Evolutionary conservation across 169 alveolate genomes (phyloP).

Genomic region (Babesia caballi): DNA sequence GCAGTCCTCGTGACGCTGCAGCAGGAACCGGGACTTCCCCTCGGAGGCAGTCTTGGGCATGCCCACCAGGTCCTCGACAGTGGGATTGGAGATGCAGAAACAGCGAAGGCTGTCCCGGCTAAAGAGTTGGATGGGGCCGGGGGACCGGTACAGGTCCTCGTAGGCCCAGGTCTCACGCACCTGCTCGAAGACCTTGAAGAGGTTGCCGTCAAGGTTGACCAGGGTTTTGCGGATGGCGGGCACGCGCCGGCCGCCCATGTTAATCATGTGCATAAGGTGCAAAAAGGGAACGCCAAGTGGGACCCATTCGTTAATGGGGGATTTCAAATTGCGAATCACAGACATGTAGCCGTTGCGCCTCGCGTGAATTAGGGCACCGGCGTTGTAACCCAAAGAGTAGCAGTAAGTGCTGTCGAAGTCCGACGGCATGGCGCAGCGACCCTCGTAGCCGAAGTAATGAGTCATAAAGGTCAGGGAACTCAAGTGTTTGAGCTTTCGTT

Average conservation of each 20-base stretch:
- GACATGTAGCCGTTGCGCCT: slow-evolving; percentile 94
- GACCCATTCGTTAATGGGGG: slow-evolving; percentile 84
- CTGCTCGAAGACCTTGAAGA: slow-evolving; percentile 86
- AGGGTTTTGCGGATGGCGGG: slow-evolving; percentile 91
- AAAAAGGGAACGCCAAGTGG: slow-evolving; percentile 87
- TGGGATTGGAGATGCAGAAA: slow-evolving; percentile 44
- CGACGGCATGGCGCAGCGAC: slow-evolving; percentile 97
- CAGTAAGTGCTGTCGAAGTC: slow-evolving; percentile 96
- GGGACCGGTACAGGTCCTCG: slow-evolving; percentile 89
- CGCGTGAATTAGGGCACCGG: slow-evolving; percentile 87
- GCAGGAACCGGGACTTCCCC: slow-evolving; percentile 1
- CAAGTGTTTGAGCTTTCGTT: slow-evolving; percentile 64
- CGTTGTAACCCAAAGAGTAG: slow-evolving; percentile 94
- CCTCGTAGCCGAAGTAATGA: slow-evolving; percentile 98
- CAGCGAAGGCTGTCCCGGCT: slow-evolving; percentile 76
- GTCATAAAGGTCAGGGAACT: slow-evolving; percentile 71
- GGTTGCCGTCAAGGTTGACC: slow-evolving; percentile 89
- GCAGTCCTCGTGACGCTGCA: slow-evolving; percentile 26
- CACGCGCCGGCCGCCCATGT: slow-evolving; percentile 54
- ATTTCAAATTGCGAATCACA: slow-evolving; percentile 82
- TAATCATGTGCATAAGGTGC: slow-evolving; percentile 77
- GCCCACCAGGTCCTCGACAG: slow-evolving; percentile 52
- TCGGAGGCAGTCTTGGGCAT: background rate
- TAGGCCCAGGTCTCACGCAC: slow-evolving; percentile 92
- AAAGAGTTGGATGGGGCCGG: slow-evolving; percentile 94